Evolutionary conservation across 345 rosid genomes (phyloP).

Genomic region (Acer yangbiense): DNA sequence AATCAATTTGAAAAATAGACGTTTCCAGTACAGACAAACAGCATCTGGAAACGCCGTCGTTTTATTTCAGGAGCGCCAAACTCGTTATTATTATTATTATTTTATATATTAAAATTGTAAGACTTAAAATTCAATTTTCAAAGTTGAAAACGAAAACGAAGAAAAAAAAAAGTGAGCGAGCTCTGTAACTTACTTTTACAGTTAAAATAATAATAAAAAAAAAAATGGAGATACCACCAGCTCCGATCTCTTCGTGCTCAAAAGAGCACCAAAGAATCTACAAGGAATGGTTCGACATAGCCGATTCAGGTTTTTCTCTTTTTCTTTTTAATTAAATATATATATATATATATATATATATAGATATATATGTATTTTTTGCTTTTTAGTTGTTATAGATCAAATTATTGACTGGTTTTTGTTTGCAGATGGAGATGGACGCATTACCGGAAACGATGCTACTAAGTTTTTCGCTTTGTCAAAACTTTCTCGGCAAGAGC

Average conservation of each 20-base stretch:
- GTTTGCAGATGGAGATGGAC: conserved; percentile 75
- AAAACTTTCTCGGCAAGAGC: conserved; percentile 85
- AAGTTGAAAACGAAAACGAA: neutral
- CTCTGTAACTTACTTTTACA: conserved; percentile 3
- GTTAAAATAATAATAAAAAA: neutral
- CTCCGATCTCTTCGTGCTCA: conserved; percentile 42
- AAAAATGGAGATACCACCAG: conserved; percentile 52
- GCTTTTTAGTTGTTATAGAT: neutral
- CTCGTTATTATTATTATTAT: conserved; percentile 5
- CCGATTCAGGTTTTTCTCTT: conserved; percentile 65
- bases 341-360: neutral
- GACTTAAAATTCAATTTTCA: conserved; percentile 18
- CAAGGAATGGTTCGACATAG: conserved; percentile 74
- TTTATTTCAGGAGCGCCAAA: conserved; percentile 30
- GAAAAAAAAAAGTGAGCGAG: conserved; percentile 5
- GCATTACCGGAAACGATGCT: conserved; percentile 79
- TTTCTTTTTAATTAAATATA: neutral
- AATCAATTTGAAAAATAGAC: neutral
- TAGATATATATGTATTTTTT: neutral
- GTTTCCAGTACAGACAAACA: neutral
- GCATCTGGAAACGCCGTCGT: conserved; percentile 9
- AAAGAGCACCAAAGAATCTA: conserved; percentile 78
- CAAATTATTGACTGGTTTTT: neutral
- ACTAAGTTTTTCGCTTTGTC: conserved; percentile 79
- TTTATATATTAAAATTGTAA: conserved; percentile 11